These are phyloP conservation scores for Trichoderma hamatum DNA, from an alignment of 2,329 filamentous ascomycete species.

Conservation along the genomic window DNA sequence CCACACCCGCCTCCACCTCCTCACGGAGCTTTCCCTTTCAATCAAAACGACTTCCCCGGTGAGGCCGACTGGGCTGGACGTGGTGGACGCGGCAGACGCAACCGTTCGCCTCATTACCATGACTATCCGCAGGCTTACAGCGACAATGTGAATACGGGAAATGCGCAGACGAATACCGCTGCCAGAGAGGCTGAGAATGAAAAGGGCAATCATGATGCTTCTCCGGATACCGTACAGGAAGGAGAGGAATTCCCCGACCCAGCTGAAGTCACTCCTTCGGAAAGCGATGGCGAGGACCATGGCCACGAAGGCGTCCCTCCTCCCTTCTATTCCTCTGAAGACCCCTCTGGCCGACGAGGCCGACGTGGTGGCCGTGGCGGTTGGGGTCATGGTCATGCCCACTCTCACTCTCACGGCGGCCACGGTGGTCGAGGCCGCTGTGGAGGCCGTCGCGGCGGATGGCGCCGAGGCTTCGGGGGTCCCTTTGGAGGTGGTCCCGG, in stretches of 20 bases:
- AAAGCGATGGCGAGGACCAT: slow-evolving; percentile 32
- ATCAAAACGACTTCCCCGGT: slow-evolving; percentile 16
- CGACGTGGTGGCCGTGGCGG: slow-evolving; percentile 27
- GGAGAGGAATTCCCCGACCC: slow-evolving; percentile 38
- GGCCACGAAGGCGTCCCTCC: slow-evolving; percentile 30
- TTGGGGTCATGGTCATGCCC: not conserved
- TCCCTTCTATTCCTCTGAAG: slow-evolving; percentile 29
- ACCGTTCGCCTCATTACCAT: slow-evolving; percentile 26
- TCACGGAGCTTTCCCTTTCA: not conserved
- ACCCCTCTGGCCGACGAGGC: slow-evolving; percentile 26
- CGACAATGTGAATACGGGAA: slow-evolving; percentile 4
- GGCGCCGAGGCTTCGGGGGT: slow-evolving; percentile 29
- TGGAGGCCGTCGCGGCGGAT: slow-evolving; percentile 15
- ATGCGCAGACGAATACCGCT: not conserved
- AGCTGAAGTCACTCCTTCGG: slow-evolving; percentile 37
- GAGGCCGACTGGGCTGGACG: slow-evolving; percentile 26
- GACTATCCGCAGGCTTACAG: not conserved
- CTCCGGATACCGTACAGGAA: slow-evolving; percentile 40
- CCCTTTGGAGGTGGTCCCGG: slow-evolving; percentile 33
- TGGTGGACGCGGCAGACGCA: slow-evolving; percentile 24
- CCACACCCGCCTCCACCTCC: slow-evolving; percentile 23
- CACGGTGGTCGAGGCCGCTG: slow-evolving; percentile 20
- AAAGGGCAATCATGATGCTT: slow-evolving; percentile 36
- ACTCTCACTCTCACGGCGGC: not conserved
- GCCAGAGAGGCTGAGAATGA: slow-evolving; percentile 34